A percentile compares a stretch with the other conserved stretches of the same genome.
These are phyloP conservation scores for Fimicolochytrium jonesii DNA, from an alignment of 192 early-diverging fungal genomes.

Conservation along the genomic window DNA sequence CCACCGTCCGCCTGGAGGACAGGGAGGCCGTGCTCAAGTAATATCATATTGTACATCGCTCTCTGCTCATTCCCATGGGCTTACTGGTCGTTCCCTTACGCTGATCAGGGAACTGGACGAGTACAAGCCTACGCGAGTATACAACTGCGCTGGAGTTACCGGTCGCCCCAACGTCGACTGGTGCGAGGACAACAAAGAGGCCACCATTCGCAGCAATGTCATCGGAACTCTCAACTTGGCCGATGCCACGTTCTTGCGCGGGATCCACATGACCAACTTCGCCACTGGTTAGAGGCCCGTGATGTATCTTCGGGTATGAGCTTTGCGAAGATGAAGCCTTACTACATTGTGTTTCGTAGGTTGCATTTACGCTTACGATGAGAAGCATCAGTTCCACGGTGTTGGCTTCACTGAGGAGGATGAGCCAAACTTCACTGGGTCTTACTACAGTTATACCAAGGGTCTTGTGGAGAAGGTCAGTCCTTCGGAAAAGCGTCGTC, in stretches of 20 bases:
- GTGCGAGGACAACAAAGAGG: conserved; percentile 34
- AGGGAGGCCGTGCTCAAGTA: conserved; percentile 15
- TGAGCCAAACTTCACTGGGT: conserved; percentile 26
- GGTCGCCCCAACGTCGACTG: conserved; percentile 33
- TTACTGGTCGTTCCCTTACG: background rate
- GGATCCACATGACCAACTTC: conserved; percentile 32
- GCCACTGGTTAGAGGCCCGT: conserved; percentile 10
- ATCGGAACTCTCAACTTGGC: conserved; percentile 28
- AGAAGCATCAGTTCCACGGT: conserved; percentile 5
- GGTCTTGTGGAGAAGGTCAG: conserved; percentile 23
- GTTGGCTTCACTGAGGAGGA: conserved; percentile 15
- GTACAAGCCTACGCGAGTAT: conserved; percentile 24
- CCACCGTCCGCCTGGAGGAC: conserved; percentile 14
- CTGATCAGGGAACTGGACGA: conserved; percentile 19
- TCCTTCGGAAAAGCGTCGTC: background rate
- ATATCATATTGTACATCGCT: background rate
- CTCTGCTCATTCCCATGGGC: background rate
- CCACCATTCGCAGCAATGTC: conserved; percentile 28
- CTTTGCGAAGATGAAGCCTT: background rate
- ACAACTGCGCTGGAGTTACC: conserved; percentile 31
- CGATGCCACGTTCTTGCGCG: conserved; percentile 21
- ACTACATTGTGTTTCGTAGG: background rate
- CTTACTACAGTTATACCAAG: conserved; percentile 29
- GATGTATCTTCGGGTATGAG: too few relatives aligned
- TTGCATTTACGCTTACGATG: conserved; percentile 29